Evolutionary conservation across 805 yeast species (phyloP).

Genomic region (Ogataea kodamae): DNA sequence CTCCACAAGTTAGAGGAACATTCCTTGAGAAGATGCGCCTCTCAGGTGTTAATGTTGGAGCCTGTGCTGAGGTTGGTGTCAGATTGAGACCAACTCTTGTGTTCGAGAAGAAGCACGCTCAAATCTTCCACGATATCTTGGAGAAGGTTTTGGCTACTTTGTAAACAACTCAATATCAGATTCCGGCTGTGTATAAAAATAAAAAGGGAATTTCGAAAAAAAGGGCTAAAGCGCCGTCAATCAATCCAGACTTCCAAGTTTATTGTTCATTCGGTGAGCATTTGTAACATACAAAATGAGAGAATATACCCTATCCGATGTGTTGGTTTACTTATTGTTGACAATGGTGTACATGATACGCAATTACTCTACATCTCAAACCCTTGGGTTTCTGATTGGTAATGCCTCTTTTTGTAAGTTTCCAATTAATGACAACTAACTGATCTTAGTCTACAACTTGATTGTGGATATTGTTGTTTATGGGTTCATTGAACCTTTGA

Average conservation of each 20-base stretch:
- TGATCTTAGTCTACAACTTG: conserved; percentile 20
- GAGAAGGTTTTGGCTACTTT: conserved; percentile 34
- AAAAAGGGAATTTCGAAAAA: conserved; percentile 5
- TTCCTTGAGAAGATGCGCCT: conserved; percentile 58
- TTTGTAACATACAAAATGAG: conserved; percentile 21
- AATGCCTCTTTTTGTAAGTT: conserved; percentile 23
- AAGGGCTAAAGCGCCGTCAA: conserved; percentile 8
- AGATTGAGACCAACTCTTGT: conserved; percentile 79
- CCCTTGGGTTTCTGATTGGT: conserved; percentile 18
- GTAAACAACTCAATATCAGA: conserved; percentile 9
- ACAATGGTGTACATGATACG: conserved; percentile 25
- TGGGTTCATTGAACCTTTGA: conserved; percentile 32
- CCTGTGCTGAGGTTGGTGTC: conserved; percentile 75
- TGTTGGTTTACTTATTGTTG: conserved; percentile 23
- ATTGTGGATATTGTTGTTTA: conserved; percentile 25
- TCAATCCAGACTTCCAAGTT: background rate
- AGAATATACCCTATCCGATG: conserved; percentile 31
- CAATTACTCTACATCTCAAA: conserved; percentile 21
- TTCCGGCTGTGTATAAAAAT: conserved; percentile 2
- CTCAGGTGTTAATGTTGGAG: conserved; percentile 77
- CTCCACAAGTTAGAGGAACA: conserved; percentile 53
- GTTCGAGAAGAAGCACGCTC: conserved; percentile 79
- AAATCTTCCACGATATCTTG: conserved; percentile 49
- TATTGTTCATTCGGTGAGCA: background rate
- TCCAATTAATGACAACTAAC: background rate